Base-by-base conservation (phyloP, 768 basidiomycete species). In the Podaxis sp. region DNA sequence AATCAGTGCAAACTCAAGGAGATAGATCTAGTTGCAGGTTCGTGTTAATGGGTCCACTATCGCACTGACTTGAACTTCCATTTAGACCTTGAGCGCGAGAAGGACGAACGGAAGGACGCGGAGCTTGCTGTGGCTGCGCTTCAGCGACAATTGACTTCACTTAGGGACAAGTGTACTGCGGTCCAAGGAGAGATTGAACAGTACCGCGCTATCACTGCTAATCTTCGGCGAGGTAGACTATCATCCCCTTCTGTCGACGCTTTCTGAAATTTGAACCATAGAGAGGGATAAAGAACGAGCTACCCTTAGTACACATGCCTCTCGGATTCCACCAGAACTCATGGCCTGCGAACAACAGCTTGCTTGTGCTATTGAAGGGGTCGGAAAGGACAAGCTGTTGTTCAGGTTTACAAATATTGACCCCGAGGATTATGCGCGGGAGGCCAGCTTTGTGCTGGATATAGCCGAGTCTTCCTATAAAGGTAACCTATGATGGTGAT, bases 371-470 rank as follows among this genome's bases (percentile, higher is more conserved):
- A 82, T 95, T n/a, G 92, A 95, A 72, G 93, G 93, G 42, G 83
- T 95, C 46, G 86, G 87, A 68, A 79, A 78, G 39, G 88, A 91
- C 71, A 82, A 85, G 52, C 80, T 95, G 19, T 81, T 95, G 52
- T 77, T 95, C 59, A 86, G 87, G 4, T 95, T 95, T 72, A 81
- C 82, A 9, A 75, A 84, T 61, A 70, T 95, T 40, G 89, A 93
- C 68, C 77, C 80, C 4, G 66, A 74, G 2, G 83, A 89, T 52
- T 78, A 79, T 2, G 79, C 84, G 8, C 79, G 83, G 33, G 91
- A 93, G 66, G 92, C 87, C 63, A 86, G 82, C 63, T 78, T 95
- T 63, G 87, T 93, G 0, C 72, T 95, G n/a, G 92, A 96, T 69
- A 78, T 92, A 19, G 85, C 88, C 2, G 75, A 75, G 24, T 74